These are phyloP conservation scores for Cercospora zeina DNA, from an alignment of 2,329 filamentous ascomycete genomes.

Conservation along the genomic window DNA sequence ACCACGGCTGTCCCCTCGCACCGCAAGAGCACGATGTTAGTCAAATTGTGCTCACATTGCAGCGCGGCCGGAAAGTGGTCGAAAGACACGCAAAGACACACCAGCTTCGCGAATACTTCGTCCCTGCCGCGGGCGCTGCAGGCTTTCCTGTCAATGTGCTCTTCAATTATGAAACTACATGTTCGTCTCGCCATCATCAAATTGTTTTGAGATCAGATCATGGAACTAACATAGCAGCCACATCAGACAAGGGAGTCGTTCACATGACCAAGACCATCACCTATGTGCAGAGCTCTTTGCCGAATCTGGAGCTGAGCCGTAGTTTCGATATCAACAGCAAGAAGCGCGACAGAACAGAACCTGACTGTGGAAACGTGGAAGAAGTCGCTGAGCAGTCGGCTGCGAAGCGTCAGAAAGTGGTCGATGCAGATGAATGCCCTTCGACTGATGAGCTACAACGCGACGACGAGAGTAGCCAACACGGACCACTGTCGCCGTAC, in stretches of 20 bases:
- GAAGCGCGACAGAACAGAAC: constrained; percentile 12
- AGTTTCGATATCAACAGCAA: not conserved
- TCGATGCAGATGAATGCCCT: not conserved
- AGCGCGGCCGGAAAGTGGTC: constrained; percentile 9
- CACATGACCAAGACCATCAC: constrained; percentile 16
- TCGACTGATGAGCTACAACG: not conserved
- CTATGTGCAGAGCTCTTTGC: constrained; percentile 1
- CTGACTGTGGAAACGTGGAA: not conserved
- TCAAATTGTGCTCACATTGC: constrained; percentile 14
- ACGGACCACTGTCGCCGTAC: constrained; percentile 16
- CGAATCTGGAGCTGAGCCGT: constrained; percentile 13
- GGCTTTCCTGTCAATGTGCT: constrained; percentile 7
- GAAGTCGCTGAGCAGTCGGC: not conserved
- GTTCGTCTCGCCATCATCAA: too few relatives aligned
- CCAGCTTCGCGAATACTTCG: constrained; percentile 4
- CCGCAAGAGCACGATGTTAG: constrained; percentile 12
- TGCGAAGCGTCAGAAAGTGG: constrained; percentile 10
- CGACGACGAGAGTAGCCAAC: not conserved
- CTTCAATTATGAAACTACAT: constrained; percentile 14
- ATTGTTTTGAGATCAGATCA: too few relatives aligned
- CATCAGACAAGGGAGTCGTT: constrained; percentile 15
- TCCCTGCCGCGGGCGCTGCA: constrained; percentile 9
- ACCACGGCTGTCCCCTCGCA: constrained; percentile 13
- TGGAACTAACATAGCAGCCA: not conserved
- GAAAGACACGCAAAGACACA: not conserved